Percentiles rank a stretch among this genome's conserved stretches.
Conservation (phyloP, 2,329 filamentous ascomycete genomes). For the Diplodia mutila region DNA sequence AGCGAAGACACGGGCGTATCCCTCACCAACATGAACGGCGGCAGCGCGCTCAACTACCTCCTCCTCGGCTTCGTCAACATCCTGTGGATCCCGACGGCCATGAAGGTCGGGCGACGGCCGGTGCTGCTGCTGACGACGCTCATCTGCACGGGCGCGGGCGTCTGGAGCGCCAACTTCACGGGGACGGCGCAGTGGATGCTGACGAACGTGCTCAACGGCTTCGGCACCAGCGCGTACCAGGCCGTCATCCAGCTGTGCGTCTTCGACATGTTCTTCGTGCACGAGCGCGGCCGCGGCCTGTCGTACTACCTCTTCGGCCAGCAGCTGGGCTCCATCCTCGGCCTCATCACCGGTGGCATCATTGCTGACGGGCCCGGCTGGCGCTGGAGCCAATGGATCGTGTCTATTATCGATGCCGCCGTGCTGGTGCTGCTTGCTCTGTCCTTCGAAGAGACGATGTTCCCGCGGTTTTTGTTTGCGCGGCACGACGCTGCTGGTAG, state of each 20-base stretch:
- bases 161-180: slow-evolving; percentile 40
- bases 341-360: slow-evolving; percentile 43
- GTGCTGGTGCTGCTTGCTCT: slow-evolving; percentile 31
- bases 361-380: slow-evolving; percentile 43
- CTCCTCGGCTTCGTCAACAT: slow-evolving; percentile 49
- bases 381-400: slow-evolving; percentile 41
- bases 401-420: slow-evolving; percentile 35
- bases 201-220: slow-evolving; percentile 37
- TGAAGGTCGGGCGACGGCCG: slow-evolving; percentile 46
- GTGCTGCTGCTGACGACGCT: slow-evolving; percentile 43
- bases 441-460: slow-evolving; percentile 44
- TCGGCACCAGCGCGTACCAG: slow-evolving; percentile 45
- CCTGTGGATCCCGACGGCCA: slow-evolving; percentile 45
- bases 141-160: slow-evolving; percentile 36
- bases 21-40: slow-evolving; percentile 48
- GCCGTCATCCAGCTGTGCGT: slow-evolving; percentile 47
- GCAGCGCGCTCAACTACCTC: slow-evolving; percentile 47
- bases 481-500: background rate
- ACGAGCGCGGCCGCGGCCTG: slow-evolving; percentile 44
- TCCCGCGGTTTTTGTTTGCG: slow-evolving; percentile 39
- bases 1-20: slow-evolving; percentile 44
- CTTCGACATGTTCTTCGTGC: slow-evolving; percentile 47
- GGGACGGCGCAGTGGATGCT: slow-evolving; percentile 39
- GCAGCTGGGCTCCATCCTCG: slow-evolving; percentile 45
- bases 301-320: slow-evolving; percentile 47